Base-by-base conservation (phyloP, 306 rosid species). In the Betula pendula region DNA sequence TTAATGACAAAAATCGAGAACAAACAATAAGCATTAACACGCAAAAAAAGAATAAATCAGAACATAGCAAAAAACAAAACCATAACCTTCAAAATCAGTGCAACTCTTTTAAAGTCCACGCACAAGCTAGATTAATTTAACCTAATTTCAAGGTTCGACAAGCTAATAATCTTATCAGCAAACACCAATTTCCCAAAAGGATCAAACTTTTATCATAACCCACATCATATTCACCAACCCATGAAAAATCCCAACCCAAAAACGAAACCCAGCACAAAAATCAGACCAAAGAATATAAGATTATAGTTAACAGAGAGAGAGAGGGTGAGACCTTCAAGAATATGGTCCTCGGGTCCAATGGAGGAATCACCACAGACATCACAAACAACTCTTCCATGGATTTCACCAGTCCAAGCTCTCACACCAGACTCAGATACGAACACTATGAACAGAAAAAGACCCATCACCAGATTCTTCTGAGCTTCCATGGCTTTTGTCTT, bases 351-450 rank as follows among this genome's bases (percentile, higher is more conserved):
- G 58, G 98, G 97, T 67, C 98, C 96, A 47, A 92, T 75, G 38
- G 96, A 85, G 77, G 97, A 90, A 84, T 95, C 98, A 8, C 89
- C 93, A 58, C 97, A 95, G 71, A 90, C 92, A 82, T 92, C 97
- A 81, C 97, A 95, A 77, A 92, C 82, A 77, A 95, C 98, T 77
- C 93, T 82, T 75, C 98, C 97, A 80, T 90, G 93, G 82, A 95
- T 90, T 91, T 92, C 97, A 75, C 98, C 98, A 1, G 97, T 95
- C 98, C 98, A 95, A 76, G 81, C 96, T 69, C 80, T 84, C n/a
- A 76, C 90, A 27, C 80, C 78, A 55, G 29, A 42, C 70, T 38
- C 27, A 10, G 72, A 79, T 35, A 63, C 77, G 75, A 81, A 82
- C 25, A 86, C 17, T 12, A 75, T 20, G 22, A 85, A 81, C 8